Evolutionary conservation across 257 asterid species (phyloP), one percentile per base, ranked within the genome.

Genomic region (Mitragyna speciosa): DNA sequence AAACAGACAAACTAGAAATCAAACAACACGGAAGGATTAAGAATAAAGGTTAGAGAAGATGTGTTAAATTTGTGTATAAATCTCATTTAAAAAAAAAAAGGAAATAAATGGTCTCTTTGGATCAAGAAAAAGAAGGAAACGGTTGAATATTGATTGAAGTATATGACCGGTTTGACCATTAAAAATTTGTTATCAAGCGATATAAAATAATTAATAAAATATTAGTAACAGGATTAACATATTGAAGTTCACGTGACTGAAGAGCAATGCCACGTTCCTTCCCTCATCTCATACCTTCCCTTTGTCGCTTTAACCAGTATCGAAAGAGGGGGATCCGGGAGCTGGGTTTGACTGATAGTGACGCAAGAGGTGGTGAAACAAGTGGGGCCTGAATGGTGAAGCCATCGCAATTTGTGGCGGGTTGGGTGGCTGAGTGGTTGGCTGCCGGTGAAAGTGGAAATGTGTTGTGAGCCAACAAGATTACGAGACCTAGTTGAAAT

Each of bases 91-190:
- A 54, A 54, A 54, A 54, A 54, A 17, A 7, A 52, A 4, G 12
- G 6, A 36, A 22, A 9, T 31, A 54, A 30, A 20, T 10, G 51
- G 7, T 54, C 61, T 59, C 39, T 12, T 58, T 39, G 70, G 70
- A 75, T 75, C 78, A 58, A 54, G 78, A 58, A 54, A 74, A 36
- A 61, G 52, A 56, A 9, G 47, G 31, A 39, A 0, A n/a, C 51
- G 22, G 51, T 22, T 68, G 24, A 41, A 19, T 20, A 36, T 19
- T 54, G 77, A 19, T 66, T 14, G 63, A 73, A 52, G 20, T 30
- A 31, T 73, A 61, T 7, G 28, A 72, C 78, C 31, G 54, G 31
- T 31, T 12, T 10, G 70, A 75, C 54, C 45, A 24, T 12, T n/a
- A 75, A 75, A 75, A 56, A 36, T 67, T 51, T 70, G 58, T 58